Base-by-base conservation (phyloP, 2,329 filamentous ascomycete species). In the Colletotrichum navitas region DNA sequence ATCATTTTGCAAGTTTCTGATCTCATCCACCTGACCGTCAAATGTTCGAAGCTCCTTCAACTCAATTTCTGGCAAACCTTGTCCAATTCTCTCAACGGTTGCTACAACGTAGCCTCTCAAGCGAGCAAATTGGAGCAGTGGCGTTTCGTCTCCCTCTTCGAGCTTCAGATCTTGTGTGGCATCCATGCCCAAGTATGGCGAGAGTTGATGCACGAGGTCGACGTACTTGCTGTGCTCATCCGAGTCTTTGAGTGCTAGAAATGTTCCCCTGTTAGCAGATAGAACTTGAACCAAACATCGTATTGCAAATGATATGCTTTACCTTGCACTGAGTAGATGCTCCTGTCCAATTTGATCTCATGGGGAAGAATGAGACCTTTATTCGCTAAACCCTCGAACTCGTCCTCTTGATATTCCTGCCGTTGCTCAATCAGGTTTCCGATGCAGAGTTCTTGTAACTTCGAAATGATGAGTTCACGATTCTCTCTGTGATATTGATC, bases 101-200 rank as follows among this genome's bases (percentile, higher is more conserved):
- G 68, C 56, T 6, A 71, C 63, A 36, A 67, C 29, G 63, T 61
- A 71, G 39, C 32, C 63, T 7, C 34, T 61, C 11, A 71, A 21
- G 3, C 55, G 47, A 2, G 63, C 39, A 4, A 71, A 54, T 0
- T 21, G 47, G 2, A 56, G 32, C 5, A 71, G 63, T 5, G 68
- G 68, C 7, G 49, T 63, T 3, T 59, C 41, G 26, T 62, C 47
- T 6, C n/a, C 45, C 1, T 62, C 56, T 21, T 61, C 52, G 10
- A 7, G 16, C 29, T 45, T 41, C 34, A 73, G 24, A 5, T 49
- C 26, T 32, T 32, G 26, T 1, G 62, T 73, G 24, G 67, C 71
- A 12, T 71, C 68, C 18, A 32, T 36, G 21, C 68, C 68, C 4
- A 61, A 43, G 26, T 62, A 67, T 3, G 39, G 55, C 0, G 16